These are phyloP conservation scores for Tephrocybe sp. DNA, from an alignment of 768 basidiomycete genomes.

Conservation along the genomic window DNA sequence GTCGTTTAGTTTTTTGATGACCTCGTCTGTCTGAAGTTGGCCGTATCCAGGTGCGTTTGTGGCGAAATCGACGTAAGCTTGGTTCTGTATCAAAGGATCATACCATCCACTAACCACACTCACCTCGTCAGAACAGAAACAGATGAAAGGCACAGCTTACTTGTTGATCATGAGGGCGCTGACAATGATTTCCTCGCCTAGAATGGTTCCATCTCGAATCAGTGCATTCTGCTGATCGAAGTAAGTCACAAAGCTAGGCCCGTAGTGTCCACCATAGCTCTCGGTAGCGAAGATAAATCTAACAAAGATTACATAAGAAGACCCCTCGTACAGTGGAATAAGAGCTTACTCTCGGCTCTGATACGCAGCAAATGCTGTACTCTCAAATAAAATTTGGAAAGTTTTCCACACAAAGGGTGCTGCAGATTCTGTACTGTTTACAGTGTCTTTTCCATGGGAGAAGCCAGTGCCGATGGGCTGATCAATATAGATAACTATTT, in stretches of 20 bases:
- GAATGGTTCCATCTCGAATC: conserved; percentile 42
- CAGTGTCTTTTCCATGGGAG: conserved; percentile 54
- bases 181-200: conserved; percentile 52
- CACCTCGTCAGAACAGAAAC: not conserved
- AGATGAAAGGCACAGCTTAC: conserved; percentile 27
- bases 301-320: not conserved
- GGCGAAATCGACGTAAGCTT: conserved; percentile 62
- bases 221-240: conserved; percentile 62
- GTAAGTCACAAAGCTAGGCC: conserved; percentile 61
- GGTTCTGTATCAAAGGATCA: conserved; percentile 62
- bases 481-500: conserved; percentile 66
- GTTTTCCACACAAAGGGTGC: conserved; percentile 61
- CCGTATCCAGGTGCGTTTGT: conserved; percentile 67
- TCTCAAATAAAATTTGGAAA: conserved; percentile 65
- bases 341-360: conserved; percentile 49
- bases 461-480: conserved; percentile 70
- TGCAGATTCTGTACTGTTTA: conserved; percentile 59
- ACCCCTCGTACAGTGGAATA: not conserved
- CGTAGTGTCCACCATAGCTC: conserved; percentile 71
- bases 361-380: conserved; percentile 49
- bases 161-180: conserved; percentile 69
- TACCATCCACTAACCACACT: conserved; percentile 52
- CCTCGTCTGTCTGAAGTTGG: conserved; percentile 48
- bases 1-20: conserved; percentile 45
- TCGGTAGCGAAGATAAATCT: conserved; percentile 68